Conservation (phyloP, 2,329 filamentous ascomycete species). For the Monilinia polystroma region DNA sequence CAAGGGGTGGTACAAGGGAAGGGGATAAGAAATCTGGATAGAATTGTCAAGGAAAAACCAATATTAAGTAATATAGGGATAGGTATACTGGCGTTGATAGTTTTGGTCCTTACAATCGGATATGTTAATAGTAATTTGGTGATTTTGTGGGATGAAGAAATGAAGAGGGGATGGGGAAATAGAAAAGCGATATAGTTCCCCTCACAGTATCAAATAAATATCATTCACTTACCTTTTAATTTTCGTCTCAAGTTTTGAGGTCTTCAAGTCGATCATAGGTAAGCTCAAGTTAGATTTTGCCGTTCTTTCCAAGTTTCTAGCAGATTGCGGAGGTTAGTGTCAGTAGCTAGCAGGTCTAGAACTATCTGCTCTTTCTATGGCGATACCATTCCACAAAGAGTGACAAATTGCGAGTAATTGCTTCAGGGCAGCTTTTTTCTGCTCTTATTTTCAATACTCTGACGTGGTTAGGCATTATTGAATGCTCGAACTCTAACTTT, state of each 20-base stretch:
- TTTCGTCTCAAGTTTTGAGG: neutral
- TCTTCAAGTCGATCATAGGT: neutral
- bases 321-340: neutral
- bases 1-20: conserved; percentile 30
- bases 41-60: conserved; percentile 26
- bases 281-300: neutral
- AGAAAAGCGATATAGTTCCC: conserved; percentile 1
- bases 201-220: neutral
- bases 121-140: conserved; percentile 31
- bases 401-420: too few relatives aligned
- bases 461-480: neutral
- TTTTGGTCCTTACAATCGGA: conserved; percentile 24
- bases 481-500: too few relatives aligned
- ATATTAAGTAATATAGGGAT: conserved; percentile 31
- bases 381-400: neutral
- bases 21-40: conserved; percentile 33
- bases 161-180: conserved; percentile 31
- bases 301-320: too few relatives aligned
- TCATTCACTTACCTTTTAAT: neutral
- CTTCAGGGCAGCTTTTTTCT: too few relatives aligned
- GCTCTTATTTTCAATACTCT: too few relatives aligned
- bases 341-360: neutral
- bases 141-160: conserved; percentile 31
- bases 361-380: neutral
- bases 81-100: conserved; percentile 26